Percentiles rank a stretch among this genome's conserved stretches.
These are phyloP conservation scores for Anthracocystis panici-leucophaei DNA, from an alignment of 1,284 basidiomycete genomes.

Conservation along the genomic window DNA sequence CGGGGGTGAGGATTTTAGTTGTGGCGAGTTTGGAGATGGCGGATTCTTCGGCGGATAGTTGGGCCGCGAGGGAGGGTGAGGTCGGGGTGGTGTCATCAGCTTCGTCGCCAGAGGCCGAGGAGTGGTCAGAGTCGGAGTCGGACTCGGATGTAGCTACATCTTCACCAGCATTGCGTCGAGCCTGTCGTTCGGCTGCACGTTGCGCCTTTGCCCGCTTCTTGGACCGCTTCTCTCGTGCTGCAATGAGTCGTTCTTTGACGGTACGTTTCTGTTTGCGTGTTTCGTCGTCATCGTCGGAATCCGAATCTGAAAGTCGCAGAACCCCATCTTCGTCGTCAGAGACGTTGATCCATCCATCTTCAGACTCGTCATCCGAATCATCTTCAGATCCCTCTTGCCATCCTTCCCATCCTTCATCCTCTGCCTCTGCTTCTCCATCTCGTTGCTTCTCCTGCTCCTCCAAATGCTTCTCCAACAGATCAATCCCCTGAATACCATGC, in stretches of 20 bases:
- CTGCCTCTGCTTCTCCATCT: constrained; percentile 72
- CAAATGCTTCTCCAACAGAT: constrained; percentile 67
- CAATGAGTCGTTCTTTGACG: constrained; percentile 45
- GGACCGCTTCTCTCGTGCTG: constrained; percentile 52
- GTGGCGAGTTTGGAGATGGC: constrained; percentile 74
- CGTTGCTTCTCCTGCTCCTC: constrained; percentile 47
- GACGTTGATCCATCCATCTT: constrained; percentile 83
- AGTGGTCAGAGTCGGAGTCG: constrained; percentile 46
- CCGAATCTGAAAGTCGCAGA: constrained; percentile 74
- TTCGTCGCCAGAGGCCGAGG: constrained; percentile 71
- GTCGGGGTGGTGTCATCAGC: constrained; percentile 19
- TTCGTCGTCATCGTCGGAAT: constrained; percentile 82
- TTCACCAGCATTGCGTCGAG: constrained; percentile 63
- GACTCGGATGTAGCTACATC: constrained; percentile 64
- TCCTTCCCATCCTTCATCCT: constrained; percentile 83
- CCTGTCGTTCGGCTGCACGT: constrained; percentile 63
- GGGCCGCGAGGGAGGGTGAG: constrained; percentile 10
- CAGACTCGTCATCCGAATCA: constrained; percentile 75
- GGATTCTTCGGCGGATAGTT: constrained; percentile 36
- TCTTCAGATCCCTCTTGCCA: constrained; percentile 88
- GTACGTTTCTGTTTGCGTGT: constrained; percentile 41
- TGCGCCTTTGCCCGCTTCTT: constrained; percentile 52
- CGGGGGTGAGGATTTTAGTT: constrained; percentile 94
- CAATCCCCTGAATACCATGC: constrained; percentile 84
- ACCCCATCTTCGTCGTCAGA: constrained; percentile 77